These are phyloP conservation scores for Coemansia furcata DNA, from an alignment of 192 early-diverging fungal species.

Conservation along the genomic window DNA sequence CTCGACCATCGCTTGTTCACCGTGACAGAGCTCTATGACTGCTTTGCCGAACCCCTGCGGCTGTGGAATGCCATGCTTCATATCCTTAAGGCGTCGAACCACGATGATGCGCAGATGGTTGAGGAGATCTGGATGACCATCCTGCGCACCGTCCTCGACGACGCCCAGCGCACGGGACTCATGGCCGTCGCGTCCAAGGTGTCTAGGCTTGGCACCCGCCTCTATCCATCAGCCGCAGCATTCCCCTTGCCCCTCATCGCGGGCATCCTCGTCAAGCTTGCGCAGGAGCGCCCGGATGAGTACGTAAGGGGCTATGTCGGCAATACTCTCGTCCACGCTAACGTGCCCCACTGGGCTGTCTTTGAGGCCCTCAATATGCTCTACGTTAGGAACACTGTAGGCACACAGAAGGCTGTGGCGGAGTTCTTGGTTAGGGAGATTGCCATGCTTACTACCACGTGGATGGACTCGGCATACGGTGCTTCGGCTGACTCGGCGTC, in stretches of 20 bases:
- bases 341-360: conserved; percentile 27
- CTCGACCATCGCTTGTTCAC: conserved; percentile 33
- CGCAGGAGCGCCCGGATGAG: conserved; percentile 24
- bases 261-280: conserved; percentile 14
- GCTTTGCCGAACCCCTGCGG: conserved; percentile 54
- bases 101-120: conserved; percentile 46
- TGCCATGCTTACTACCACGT: conserved; percentile 8
- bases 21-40: conserved; percentile 52
- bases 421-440: conserved; percentile 35
- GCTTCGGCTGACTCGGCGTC: neutral
- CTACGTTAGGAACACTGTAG: neutral
- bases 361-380: conserved; percentile 44
- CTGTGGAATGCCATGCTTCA: conserved; percentile 55
- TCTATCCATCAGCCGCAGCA: conserved; percentile 46
- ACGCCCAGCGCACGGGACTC: conserved; percentile 21
- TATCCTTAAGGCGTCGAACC: conserved; percentile 59
- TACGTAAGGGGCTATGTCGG: conserved; percentile 12
- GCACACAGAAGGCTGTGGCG: neutral
- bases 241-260: conserved; percentile 35
- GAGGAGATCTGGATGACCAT: conserved; percentile 33
- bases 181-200: conserved; percentile 33
- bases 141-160: conserved; percentile 32
- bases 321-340: conserved; percentile 20
- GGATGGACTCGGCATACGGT: conserved; percentile 21
- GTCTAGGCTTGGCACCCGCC: conserved; percentile 19